A percentile compares a stretch with the other conserved stretches of the same genome.
These are phyloP conservation scores for Strobilomyces dryophilus DNA, from an alignment of 768 basidiomycete genomes.

Conservation along the genomic window DNA sequence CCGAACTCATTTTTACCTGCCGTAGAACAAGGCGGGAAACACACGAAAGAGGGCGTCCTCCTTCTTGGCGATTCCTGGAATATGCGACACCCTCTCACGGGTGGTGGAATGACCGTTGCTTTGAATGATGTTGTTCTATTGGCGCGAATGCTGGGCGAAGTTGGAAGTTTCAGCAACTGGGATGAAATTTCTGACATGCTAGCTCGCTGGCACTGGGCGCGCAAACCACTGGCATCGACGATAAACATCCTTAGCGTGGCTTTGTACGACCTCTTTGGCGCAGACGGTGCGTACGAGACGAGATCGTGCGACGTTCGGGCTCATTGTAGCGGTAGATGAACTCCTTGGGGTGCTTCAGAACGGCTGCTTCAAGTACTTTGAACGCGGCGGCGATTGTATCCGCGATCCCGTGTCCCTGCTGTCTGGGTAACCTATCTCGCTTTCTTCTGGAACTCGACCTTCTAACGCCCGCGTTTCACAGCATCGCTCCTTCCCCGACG, in stretches of 20 bases:
- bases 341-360: constrained; percentile 59
- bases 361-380: constrained; percentile 98
- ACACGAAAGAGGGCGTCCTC: constrained; percentile 63
- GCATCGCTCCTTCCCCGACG: constrained; percentile 74
- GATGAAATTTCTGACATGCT: constrained; percentile 47
- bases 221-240: constrained; percentile 80
- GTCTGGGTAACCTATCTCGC: constrained; percentile 59
- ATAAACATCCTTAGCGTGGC: constrained; percentile 93
- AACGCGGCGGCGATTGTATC: constrained; percentile 85
- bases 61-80: constrained; percentile 97
- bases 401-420: constrained; percentile 87
- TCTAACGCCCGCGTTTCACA: constrained; percentile 26
- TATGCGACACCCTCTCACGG: constrained; percentile 98
- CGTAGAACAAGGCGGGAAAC: constrained; percentile 52
- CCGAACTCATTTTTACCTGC: constrained; percentile 93
- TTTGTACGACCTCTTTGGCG: constrained; percentile 91
- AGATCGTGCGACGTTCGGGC: background rate
- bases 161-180: constrained; percentile 48
- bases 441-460: background rate
- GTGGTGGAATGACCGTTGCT: constrained; percentile 98
- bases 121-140: constrained; percentile 81
- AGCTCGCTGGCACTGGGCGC: constrained; percentile 76
- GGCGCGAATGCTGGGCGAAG: constrained; percentile 49
- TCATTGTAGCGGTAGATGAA: constrained; percentile 45
- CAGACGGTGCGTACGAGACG: constrained; percentile 65